Evolutionary conservation across 495 filamentous ascomycete genomes (phyloP), one percentile per base, ranked within the genome.

Genomic region (Penicillium soppii): DNA sequence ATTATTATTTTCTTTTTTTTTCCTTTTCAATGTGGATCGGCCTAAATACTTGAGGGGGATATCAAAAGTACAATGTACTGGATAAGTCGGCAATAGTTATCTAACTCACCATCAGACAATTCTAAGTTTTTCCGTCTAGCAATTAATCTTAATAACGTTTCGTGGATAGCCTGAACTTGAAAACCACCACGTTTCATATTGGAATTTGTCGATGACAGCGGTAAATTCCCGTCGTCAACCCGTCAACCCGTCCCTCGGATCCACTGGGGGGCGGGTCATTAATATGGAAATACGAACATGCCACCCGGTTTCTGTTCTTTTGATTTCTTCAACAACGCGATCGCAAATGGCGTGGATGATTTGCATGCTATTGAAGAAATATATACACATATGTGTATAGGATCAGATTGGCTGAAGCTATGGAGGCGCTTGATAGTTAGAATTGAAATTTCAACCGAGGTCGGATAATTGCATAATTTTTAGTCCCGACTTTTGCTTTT

Each of bases 61-160:
- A 26, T 25, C 43, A 35, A 16, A 46, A 35, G 43, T 35, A 46
- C 30, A n/a, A n/a, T n/a, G n/a, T n/a, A n/a, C n/a, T n/a, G n/a
- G n/a, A n/a, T n/a, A 23, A 36, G 12, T 25, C 15, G 21, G 8
- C n/a, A 4, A 15, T 1, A 20, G 30, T 10, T 36, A n/a, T n/a
- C n/a, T n/a, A n/a, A n/a, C n/a, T n/a, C n/a, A n/a, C n/a, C n/a
- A n/a, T n/a, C n/a, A n/a, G n/a, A n/a, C n/a, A n/a, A n/a, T n/a
- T n/a, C n/a, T n/a, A n/a, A n/a, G n/a, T n/a, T n/a, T n/a, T n/a
- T n/a, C n/a, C 4, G 26, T 19, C 10, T 17, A 15, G 7, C 7
- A 15, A 26, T 27, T 12, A 26, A 27, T 15, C 2, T 20, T 37
- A 12, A 23, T n/a, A n/a, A n/a, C n/a, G n/a, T n/a, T 15, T 15